A percentile compares a stretch with the other conserved stretches of the same genome.
phyloP scores from a whole-genome alignment of 306 rosid species.

The Cicer arietinum region DNA sequence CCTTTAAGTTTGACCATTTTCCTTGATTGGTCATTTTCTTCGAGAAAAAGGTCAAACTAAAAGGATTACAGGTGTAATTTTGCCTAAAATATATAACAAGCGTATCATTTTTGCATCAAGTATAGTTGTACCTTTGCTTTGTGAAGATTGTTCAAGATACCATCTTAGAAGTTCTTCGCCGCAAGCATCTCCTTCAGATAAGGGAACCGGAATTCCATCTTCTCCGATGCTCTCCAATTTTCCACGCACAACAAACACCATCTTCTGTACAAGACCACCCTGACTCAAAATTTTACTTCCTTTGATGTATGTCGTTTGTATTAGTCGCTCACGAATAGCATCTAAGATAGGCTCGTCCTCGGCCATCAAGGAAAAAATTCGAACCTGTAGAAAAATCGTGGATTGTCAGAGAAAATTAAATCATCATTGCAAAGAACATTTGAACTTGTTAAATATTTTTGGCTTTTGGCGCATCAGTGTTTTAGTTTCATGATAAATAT shows the following conservation, averaged over 20 bases:
- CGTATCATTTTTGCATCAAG: background rate
- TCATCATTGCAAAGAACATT: background rate
- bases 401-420: slow-evolving; percentile 9
- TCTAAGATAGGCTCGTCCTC: slow-evolving; percentile 35
- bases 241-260: slow-evolving; percentile 85
- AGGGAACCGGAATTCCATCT: slow-evolving; percentile 60
- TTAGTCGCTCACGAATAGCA: slow-evolving; percentile 69
- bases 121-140: slow-evolving; percentile 61
- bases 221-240: slow-evolving; percentile 77
- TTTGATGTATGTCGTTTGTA: slow-evolving; percentile 75
- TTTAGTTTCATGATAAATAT: slow-evolving; percentile 18
- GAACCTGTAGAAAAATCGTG: slow-evolving; percentile 41
- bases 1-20: no score
- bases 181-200: slow-evolving; percentile 81
- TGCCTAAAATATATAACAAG: slow-evolving; percentile 2
- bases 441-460: slow-evolving; percentile 1
- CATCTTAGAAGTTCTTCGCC: slow-evolving; percentile 81
- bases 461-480: slow-evolving; percentile 11
- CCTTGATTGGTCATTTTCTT: no score
- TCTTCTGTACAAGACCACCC: slow-evolving; percentile 73
- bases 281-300: slow-evolving; percentile 65
- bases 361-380: slow-evolving; percentile 19
- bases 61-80: no score
- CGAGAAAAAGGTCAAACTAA: no score
- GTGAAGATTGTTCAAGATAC: slow-evolving; percentile 68